A percentile compares a stretch with the other conserved stretches of the same genome.
phyloP scores from a whole-genome alignment of 371 early-diverging fungal species.

The Blyttiomyces sp. region DNA sequence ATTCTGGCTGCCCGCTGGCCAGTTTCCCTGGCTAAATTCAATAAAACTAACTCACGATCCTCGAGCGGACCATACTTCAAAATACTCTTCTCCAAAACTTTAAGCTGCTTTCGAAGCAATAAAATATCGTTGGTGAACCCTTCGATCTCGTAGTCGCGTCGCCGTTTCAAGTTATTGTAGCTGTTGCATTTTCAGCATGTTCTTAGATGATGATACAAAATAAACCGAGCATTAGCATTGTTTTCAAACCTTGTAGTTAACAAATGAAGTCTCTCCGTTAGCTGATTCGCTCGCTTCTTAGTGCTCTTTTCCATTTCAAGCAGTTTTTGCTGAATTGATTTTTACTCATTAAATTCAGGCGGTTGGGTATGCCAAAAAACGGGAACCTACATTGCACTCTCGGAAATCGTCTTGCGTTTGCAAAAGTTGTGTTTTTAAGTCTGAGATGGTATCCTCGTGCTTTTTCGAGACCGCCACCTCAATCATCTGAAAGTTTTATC shows the following conservation, averaged over 20 bases:
- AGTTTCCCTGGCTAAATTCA: slow-evolving; percentile 41
- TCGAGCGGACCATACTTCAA: slow-evolving; percentile 44
- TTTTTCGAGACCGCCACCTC: slow-evolving; percentile 30
- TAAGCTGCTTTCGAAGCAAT: slow-evolving; percentile 41
- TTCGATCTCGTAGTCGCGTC: slow-evolving; percentile 55
- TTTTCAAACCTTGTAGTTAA: slow-evolving; percentile 23
- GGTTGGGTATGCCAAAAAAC: not conserved
- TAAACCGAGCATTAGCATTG: no score
- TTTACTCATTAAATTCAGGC: not conserved
- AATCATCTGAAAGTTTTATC: no score
- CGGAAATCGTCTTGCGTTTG: slow-evolving; percentile 37
- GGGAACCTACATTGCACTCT: slow-evolving; percentile 18
- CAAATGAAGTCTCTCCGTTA: slow-evolving; percentile 22
- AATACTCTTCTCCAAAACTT: slow-evolving; percentile 43
- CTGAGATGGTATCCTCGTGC: slow-evolving; percentile 29
- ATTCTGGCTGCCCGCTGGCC: slow-evolving; percentile 36
- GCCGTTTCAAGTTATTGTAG: slow-evolving; percentile 39
- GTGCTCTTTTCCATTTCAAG: slow-evolving; percentile 19
- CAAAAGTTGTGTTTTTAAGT: slow-evolving; percentile 29
- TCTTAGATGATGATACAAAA: not conserved
- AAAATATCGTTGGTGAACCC: slow-evolving; percentile 57
- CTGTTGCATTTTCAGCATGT: slow-evolving; percentile 8
- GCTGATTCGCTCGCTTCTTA: slow-evolving; percentile 20
- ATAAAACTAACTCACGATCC: slow-evolving; percentile 46
- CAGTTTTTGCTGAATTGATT: slow-evolving; percentile 6